These are phyloP conservation scores for Ophiostoma perfectum DNA, from an alignment of 2,329 filamentous ascomycete species.

Conservation along the genomic window DNA sequence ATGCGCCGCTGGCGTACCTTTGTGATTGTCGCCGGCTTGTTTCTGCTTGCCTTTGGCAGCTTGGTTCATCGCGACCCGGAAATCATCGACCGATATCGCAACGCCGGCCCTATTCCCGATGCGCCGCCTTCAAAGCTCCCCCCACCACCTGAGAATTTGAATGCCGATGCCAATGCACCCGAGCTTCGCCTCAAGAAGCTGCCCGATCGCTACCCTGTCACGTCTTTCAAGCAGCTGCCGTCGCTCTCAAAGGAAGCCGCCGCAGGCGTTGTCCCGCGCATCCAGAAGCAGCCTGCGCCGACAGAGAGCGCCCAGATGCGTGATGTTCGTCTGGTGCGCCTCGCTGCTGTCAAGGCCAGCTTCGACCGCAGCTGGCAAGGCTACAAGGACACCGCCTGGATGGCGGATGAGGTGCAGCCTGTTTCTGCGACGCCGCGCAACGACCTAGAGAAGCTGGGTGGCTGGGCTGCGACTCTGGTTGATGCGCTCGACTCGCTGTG, in stretches of 20 bases:
- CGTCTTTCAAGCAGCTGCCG: conserved; percentile 33
- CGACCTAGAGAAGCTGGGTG: conserved; percentile 48
- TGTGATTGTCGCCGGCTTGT: conserved; percentile 19
- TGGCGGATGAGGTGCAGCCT: conserved; percentile 57
- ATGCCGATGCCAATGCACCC: not conserved
- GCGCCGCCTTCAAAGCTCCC: conserved; percentile 20
- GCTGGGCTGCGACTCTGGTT: conserved; percentile 64
- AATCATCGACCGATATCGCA: conserved; percentile 22
- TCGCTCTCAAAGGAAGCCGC: conserved; percentile 33
- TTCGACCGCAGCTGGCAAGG: conserved; percentile 54
- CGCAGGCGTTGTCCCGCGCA: conserved; percentile 47
- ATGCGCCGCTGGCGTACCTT: conserved; percentile 27
- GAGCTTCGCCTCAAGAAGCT: conserved; percentile 31
- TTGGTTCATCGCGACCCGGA: conserved; percentile 18
- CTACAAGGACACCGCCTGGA: conserved; percentile 60
- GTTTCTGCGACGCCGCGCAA: conserved; percentile 48
- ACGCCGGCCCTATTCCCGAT: conserved; percentile 11
- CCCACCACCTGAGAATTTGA: conserved; percentile 9
- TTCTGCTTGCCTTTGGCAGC: conserved; percentile 18
- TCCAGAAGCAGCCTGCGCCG: conserved; percentile 53
- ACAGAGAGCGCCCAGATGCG: conserved; percentile 37
- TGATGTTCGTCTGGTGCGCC: conserved; percentile 37
- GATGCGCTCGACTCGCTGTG: conserved; percentile 65
- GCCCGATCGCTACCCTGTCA: conserved; percentile 35
- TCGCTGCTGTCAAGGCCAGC: conserved; percentile 43